Percentiles rank a stretch among this genome's conserved stretches.
Conservation (phyloP, 2,329 filamentous ascomycete species). For the Orbilia javanica region DNA sequence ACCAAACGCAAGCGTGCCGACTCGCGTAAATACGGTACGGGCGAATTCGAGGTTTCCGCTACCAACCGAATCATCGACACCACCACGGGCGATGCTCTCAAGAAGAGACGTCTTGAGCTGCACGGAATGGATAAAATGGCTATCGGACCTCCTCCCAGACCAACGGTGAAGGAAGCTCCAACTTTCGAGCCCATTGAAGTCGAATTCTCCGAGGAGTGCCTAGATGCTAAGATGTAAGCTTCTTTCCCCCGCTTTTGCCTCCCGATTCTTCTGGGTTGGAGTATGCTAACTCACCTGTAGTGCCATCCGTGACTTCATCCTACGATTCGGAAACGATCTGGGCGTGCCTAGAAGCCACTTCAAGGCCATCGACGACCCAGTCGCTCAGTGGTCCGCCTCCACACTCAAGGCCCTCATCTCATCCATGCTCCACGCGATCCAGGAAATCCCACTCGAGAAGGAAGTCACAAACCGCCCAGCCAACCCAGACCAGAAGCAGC, state of each 20-base stretch:
- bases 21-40: conserved; percentile 55
- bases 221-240: conserved; percentile 55
- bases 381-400: conserved; percentile 47
- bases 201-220: conserved; percentile 46
- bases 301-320: conserved; percentile 49
- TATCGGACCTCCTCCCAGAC: conserved; percentile 20
- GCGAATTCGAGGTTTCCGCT: conserved; percentile 43
- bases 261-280: not conserved
- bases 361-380: conserved; percentile 49
- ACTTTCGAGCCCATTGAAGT: conserved; percentile 52
- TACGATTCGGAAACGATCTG: conserved; percentile 50
- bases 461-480: conserved; percentile 22
- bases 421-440: conserved; percentile 50
- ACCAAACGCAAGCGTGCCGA: conserved; percentile 54
- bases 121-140: conserved; percentile 42
- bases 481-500: conserved; percentile 43
- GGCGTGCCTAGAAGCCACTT: conserved; percentile 45
- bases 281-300: conserved; percentile 17
- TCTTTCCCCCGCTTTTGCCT: not conserved
- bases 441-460: conserved; percentile 51
- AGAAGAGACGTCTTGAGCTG: conserved; percentile 49
- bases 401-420: conserved; percentile 44
- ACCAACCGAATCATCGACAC: conserved; percentile 38
- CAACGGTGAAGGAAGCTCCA: conserved; percentile 40
- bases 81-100: conserved; percentile 41